phyloP scores from a whole-genome alignment of 2,329 filamentous ascomycete species.

The Pestalotiopsis sp. region DNA sequence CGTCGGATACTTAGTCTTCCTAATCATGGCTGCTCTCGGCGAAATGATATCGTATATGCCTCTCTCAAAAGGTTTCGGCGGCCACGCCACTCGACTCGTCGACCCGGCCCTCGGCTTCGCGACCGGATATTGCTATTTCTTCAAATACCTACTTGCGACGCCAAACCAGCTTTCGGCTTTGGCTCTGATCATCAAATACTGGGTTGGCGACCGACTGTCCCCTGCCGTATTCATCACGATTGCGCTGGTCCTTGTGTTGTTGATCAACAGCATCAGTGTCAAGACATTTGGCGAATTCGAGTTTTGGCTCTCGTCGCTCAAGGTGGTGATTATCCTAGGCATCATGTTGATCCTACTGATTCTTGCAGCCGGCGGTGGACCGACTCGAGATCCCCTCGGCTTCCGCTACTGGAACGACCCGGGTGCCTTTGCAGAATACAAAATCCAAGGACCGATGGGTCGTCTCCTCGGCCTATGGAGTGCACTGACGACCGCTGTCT shows the following conservation, averaged over 20 bases:
- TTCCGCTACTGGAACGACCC: slow-evolving; percentile 12
- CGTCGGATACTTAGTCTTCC: slow-evolving; percentile 20
- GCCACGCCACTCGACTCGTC: slow-evolving; percentile 9
- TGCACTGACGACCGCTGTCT: slow-evolving; percentile 1
- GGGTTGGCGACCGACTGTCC: background rate
- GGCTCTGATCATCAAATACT: background rate
- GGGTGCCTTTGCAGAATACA: slow-evolving; percentile 9
- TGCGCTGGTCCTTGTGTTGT: background rate
- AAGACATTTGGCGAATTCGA: slow-evolving; percentile 4
- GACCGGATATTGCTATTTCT: slow-evolving; percentile 11
- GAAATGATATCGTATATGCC: slow-evolving; percentile 11
- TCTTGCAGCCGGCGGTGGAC: slow-evolving; percentile 5
- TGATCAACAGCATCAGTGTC: background rate
- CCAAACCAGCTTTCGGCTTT: background rate
- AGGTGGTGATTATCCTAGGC: slow-evolving; percentile 10
- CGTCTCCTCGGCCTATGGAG: slow-evolving; percentile 7
- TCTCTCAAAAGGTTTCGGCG: background rate
- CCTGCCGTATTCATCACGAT: background rate
- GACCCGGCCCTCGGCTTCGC: slow-evolving; percentile 9
- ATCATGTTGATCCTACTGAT: slow-evolving; percentile 10
- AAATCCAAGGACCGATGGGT: background rate
- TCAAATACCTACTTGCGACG: background rate
- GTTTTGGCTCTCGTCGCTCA: slow-evolving; percentile 6
- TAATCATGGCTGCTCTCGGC: background rate
- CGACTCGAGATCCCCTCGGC: background rate